Conservation (phyloP, 148 eudicot species). For the Camellia japonica region DNA sequence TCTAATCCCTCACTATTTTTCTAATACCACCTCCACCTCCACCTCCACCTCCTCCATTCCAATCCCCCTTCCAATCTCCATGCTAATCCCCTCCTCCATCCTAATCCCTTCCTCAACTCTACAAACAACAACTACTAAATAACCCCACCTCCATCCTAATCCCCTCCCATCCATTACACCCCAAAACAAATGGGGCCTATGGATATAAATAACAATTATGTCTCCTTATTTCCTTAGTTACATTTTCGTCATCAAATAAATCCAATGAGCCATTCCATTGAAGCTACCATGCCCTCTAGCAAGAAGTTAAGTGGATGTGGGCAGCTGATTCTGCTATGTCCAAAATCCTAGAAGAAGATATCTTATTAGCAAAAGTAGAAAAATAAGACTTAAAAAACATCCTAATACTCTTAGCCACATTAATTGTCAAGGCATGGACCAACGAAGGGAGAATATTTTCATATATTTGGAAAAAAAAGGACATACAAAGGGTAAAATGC, state of each 20-base stretch:
- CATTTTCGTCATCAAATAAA: background rate
- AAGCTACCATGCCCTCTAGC: background rate
- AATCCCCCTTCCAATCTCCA: too few relatives aligned
- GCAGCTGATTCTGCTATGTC: background rate
- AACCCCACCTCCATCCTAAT: too few relatives aligned
- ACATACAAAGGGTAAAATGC: background rate
- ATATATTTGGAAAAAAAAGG: background rate
- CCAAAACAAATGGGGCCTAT: too few relatives aligned
- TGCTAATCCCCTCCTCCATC: too few relatives aligned
- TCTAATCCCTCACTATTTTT: too few relatives aligned
- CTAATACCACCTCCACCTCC: too few relatives aligned
- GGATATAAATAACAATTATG: too few relatives aligned
- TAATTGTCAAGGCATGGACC: background rate
- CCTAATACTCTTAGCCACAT: background rate
- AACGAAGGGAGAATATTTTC: background rate
- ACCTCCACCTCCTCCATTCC: too few relatives aligned
- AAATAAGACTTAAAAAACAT: background rate
- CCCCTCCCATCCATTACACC: too few relatives aligned
- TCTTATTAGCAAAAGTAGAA: background rate
- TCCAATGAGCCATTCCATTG: background rate
- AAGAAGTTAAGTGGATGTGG: background rate
- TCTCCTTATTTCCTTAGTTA: background rate
- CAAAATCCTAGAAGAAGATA: background rate
- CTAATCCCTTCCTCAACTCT: too few relatives aligned
- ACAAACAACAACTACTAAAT: too few relatives aligned